Percentiles rank a stretch among this genome's conserved stretches.
Conservation (phyloP, 768 basidiomycete genomes). For the Tubosaeta brunneosetosa region DNA sequence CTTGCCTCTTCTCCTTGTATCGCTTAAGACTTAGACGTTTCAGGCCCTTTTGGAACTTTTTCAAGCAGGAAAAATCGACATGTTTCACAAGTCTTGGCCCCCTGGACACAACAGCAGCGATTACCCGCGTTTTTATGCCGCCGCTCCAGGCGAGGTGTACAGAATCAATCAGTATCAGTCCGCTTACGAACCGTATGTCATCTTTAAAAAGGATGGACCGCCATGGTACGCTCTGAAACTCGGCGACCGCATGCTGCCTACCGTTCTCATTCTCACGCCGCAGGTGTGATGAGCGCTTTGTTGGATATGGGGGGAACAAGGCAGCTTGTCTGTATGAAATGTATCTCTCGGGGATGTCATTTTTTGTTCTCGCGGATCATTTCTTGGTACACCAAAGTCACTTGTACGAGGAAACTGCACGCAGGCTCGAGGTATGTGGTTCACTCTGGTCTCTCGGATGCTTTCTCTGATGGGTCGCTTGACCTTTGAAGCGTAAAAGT, state of each 20-base stretch:
- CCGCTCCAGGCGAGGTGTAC: conserved; percentile 65
- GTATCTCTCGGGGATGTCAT: conserved; percentile 81
- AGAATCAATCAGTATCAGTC: conserved; percentile 73
- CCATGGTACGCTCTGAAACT: conserved; percentile 52
- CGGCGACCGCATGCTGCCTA: neutral
- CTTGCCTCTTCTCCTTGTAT: neutral
- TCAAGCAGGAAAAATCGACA: conserved; percentile 49
- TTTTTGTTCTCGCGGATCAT: conserved; percentile 80
- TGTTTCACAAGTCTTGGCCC: conserved; percentile 77
- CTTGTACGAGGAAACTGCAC: conserved; percentile 68
- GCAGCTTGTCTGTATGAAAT: conserved; percentile 90
- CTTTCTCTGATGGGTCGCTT: neutral
- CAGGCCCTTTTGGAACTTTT: conserved; percentile 60
- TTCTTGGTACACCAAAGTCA: conserved; percentile 89
- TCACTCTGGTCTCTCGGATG: neutral
- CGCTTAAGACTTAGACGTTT: neutral
- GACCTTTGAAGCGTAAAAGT: conserved; percentile 50
- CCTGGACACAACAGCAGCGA: conserved; percentile 81
- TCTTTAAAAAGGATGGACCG: conserved; percentile 70
- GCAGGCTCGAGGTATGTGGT: conserved; percentile 60
- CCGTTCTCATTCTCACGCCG: neutral
- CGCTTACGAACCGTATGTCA: conserved; percentile 85
- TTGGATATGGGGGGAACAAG: conserved; percentile 91
- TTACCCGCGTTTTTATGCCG: conserved; percentile 61
- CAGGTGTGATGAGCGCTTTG: conserved; percentile 89